phyloP scores from a whole-genome alignment of 805 yeast species.

The Candida silvatica region DNA sequence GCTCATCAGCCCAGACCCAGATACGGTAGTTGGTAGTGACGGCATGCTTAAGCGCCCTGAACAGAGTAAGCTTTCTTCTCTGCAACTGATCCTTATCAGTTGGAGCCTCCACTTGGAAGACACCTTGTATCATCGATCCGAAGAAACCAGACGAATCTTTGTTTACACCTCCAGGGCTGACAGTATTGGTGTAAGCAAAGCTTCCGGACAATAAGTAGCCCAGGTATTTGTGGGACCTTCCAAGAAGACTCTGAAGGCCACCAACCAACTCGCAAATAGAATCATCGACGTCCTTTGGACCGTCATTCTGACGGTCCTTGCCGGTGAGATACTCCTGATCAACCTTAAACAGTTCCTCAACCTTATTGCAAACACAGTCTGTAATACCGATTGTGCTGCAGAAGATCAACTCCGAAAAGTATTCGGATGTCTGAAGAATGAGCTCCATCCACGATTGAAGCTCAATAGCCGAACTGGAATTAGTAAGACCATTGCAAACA shows the following conservation, averaged over 20 bases:
- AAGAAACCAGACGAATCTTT: conserved; percentile 43
- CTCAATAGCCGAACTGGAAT: conserved; percentile 14
- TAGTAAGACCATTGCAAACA: conserved; percentile 17
- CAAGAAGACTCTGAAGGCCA: conserved; percentile 62
- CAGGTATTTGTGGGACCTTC: conserved; percentile 48
- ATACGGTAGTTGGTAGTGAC: conserved; percentile 45
- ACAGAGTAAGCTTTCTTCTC: conserved; percentile 44
- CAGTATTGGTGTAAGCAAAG: conserved; percentile 8
- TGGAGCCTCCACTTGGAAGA: conserved; percentile 65
- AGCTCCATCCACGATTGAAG: conserved; percentile 21
- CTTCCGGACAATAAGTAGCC: conserved; percentile 12
- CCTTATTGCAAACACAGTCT: conserved; percentile 19
- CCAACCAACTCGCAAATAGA: conserved; percentile 36
- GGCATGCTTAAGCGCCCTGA: conserved; percentile 58
- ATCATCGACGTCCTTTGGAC: conserved; percentile 22
- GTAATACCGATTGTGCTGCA: conserved; percentile 15
- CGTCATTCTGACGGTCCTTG: conserved; percentile 8
- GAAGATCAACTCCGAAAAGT: conserved; percentile 20
- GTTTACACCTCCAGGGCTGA: conserved; percentile 4
- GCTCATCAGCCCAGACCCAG: conserved; percentile 63
- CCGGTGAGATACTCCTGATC: conserved; percentile 8
- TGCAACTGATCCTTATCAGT: conserved; percentile 39
- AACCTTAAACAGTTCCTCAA: conserved; percentile 15
- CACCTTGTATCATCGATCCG: conserved; percentile 69
- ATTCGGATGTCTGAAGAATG: conserved; percentile 13